Conservation (phyloP, 495 filamentous ascomycete species). For the Acidiella bohemica region DNA sequence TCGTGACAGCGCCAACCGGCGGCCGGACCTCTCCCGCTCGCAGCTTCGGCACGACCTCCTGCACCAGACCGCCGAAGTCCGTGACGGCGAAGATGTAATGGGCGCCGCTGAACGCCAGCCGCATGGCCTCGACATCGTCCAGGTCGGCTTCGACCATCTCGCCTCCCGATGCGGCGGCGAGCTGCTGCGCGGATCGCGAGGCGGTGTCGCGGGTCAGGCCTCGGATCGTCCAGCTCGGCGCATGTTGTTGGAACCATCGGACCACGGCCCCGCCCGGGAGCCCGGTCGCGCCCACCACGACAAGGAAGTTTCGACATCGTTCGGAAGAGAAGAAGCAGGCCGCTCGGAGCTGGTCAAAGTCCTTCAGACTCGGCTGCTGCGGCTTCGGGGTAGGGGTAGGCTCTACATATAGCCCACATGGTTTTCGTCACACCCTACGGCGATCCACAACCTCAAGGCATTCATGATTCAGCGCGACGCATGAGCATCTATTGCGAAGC, state of each 20-base stretch:
- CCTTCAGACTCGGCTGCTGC: no score
- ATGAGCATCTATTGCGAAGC: no score
- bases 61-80: constrained; percentile 27
- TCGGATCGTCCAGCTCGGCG: not conserved
- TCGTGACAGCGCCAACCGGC: constrained; percentile 32
- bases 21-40: constrained; percentile 16
- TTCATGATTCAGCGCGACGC: no score
- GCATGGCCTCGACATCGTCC: constrained; percentile 1
- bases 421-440: no score
- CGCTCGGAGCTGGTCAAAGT: no score
- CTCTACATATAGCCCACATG: no score
- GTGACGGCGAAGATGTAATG: constrained; percentile 14
- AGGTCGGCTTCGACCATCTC: constrained; percentile 25
- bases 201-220: constrained; percentile 17
- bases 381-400: no score
- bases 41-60: constrained; percentile 14
- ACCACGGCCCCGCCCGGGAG: constrained; percentile 1
- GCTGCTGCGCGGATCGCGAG: constrained; percentile 15
- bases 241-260: constrained; percentile 2
- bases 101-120: constrained; percentile 9
- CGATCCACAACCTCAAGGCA: no score
- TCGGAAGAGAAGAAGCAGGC: no score
- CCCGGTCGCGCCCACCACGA: constrained; percentile 10
- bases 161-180: constrained; percentile 21
- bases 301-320: constrained; percentile 5